These are phyloP conservation scores for Pterula multifida DNA, from an alignment of 1,284 basidiomycete genomes.

Conservation along the genomic window DNA sequence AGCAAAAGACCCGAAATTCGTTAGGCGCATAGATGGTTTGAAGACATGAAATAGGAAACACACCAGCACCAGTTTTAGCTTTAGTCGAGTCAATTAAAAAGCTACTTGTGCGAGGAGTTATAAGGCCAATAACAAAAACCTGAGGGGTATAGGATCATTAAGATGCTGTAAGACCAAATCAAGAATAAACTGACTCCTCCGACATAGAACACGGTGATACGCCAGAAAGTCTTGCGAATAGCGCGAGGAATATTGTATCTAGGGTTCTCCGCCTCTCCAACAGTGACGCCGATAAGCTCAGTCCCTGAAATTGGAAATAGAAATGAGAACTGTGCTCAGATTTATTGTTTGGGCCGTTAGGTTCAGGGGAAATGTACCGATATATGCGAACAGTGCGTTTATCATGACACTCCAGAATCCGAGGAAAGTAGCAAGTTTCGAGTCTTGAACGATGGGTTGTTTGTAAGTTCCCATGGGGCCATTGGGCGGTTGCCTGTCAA, in stretches of 20 bases:
- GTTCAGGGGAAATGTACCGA: conserved; percentile 9
- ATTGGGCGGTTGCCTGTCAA: conserved; percentile 17
- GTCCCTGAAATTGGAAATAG: conserved; percentile 20
- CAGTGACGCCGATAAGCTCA: conserved; percentile 36
- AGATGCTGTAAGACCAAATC: background rate
- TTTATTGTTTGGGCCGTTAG: conserved; percentile 31
- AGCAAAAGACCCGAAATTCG: conserved; percentile 10
- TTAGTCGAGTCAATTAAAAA: conserved; percentile 47
- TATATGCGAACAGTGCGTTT: conserved; percentile 33
- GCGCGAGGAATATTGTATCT: conserved; percentile 34
- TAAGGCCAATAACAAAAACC: conserved; percentile 51
- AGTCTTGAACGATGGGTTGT: conserved; percentile 30
- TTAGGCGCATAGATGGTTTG: conserved; percentile 4
- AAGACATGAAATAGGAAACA: background rate
- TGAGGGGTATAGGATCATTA: background rate
- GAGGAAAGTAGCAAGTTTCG: conserved; percentile 37
- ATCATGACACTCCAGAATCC: conserved; percentile 49
- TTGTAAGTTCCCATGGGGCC: conserved; percentile 38
- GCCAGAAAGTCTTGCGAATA: conserved; percentile 34
- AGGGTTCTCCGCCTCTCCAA: conserved; percentile 38
- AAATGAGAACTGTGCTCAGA: conserved; percentile 15
- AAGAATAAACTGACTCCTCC: conserved; percentile 27
- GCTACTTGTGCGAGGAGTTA: conserved; percentile 35
- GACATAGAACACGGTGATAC: conserved; percentile 56
- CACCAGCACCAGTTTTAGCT: conserved; percentile 35